phyloP scores from a whole-genome alignment of 176 grass and related monocot species.

The Metroxylon sagu region DNA sequence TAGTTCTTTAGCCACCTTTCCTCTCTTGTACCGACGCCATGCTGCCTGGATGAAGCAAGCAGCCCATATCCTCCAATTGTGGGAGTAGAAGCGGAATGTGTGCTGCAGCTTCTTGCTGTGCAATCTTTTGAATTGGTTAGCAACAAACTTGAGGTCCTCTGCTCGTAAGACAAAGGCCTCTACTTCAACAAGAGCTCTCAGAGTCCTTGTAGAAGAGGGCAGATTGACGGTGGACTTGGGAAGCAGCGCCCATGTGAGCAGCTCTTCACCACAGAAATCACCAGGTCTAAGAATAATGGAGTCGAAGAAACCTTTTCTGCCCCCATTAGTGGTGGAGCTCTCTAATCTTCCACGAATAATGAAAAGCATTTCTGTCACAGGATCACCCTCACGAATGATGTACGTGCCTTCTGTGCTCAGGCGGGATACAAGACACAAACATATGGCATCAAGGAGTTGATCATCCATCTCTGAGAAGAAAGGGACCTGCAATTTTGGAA shows the following conservation, averaged over 20 bases:
- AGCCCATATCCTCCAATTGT: slow-evolving; percentile 44
- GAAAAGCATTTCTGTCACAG: slow-evolving; percentile 35
- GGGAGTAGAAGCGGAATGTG: slow-evolving; percentile 30
- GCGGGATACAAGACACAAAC: slow-evolving; percentile 25
- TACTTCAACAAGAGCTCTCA: slow-evolving; percentile 18
- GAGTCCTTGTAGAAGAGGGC: slow-evolving; percentile 30
- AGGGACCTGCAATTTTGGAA: slow-evolving; percentile 25
- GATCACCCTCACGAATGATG: slow-evolving; percentile 34
- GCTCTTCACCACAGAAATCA: slow-evolving; percentile 42
- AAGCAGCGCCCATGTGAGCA: slow-evolving; percentile 38
- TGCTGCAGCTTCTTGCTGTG: slow-evolving; percentile 42
- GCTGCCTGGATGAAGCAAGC: slow-evolving; percentile 32
- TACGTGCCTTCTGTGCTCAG: slow-evolving; percentile 24
- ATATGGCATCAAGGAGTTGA: slow-evolving; percentile 32
- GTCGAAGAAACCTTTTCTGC: slow-evolving; percentile 33
- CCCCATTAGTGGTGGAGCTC: slow-evolving; percentile 27
- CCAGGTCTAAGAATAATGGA: slow-evolving; percentile 33
- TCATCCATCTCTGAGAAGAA: slow-evolving; percentile 44
- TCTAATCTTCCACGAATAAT: slow-evolving; percentile 26
- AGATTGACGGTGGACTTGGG: slow-evolving; percentile 6
- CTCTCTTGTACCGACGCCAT: slow-evolving; percentile 11
- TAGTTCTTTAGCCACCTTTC: slow-evolving; percentile 17
- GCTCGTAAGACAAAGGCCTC: slow-evolving; percentile 38
- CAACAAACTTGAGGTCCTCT: slow-evolving; percentile 40
- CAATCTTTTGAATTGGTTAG: slow-evolving; percentile 30